phyloP scores from a whole-genome alignment of 306 rosid genomes.

The Glycine soja region DNA sequence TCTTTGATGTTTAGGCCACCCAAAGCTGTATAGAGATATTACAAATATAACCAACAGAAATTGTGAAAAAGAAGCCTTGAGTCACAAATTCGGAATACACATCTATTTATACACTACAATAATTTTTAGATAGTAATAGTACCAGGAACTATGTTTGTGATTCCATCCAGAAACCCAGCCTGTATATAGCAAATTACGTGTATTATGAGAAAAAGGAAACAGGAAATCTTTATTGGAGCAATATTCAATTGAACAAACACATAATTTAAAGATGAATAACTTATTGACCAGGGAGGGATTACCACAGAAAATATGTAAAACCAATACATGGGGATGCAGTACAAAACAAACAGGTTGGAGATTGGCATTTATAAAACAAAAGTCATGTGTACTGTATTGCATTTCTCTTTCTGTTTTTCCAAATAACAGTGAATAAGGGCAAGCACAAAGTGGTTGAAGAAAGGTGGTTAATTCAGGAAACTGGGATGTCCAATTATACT shows the following conservation, averaged over 20 bases:
- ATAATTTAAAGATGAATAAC: slow-evolving; percentile 11
- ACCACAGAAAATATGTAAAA: slow-evolving; percentile 21
- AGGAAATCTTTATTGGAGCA: slow-evolving; percentile 27
- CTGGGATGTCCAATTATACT: background rate
- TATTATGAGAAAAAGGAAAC: slow-evolving; percentile 34
- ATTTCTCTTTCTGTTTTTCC: background rate
- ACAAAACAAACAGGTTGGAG: background rate
- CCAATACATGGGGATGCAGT: background rate
- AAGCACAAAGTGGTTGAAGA: background rate
- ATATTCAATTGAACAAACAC: slow-evolving; percentile 27
- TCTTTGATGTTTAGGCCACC: slow-evolving; percentile 87
- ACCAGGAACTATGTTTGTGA: slow-evolving; percentile 96
- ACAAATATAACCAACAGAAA: slow-evolving; percentile 23
- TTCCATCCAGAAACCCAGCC: slow-evolving; percentile 97
- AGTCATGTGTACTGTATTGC: background rate
- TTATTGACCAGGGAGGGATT: slow-evolving; percentile 19
- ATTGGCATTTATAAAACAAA: slow-evolving; percentile 17
- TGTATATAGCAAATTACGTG: slow-evolving; percentile 48
- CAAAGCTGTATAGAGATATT: slow-evolving; percentile 65
- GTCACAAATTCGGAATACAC: slow-evolving; percentile 9
- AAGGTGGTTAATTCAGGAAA: slow-evolving; percentile 20
- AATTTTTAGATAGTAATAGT: slow-evolving; percentile 47
- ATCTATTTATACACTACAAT: slow-evolving; percentile 24
- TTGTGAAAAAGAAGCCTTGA: slow-evolving; percentile 21
- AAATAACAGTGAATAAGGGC: slow-evolving; percentile 4